Evolutionary conservation across 495 filamentous ascomycete genomes (phyloP), one percentile per base, ranked within the genome.

Genomic region (Xylaria acuta): DNA sequence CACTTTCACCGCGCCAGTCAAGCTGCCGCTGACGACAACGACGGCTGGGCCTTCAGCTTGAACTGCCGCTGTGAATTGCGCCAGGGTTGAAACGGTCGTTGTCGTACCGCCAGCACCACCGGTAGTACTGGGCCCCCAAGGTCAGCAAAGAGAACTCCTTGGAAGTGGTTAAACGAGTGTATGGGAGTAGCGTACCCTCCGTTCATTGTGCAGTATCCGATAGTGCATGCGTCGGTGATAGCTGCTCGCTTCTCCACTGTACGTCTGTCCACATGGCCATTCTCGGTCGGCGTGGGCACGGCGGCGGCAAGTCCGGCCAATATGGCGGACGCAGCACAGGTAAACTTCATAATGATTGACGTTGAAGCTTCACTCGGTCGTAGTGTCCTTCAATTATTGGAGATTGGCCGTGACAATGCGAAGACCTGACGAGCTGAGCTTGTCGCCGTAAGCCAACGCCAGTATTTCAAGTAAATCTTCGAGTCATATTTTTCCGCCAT

Each of bases 21-120:
- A 82, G 1, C 83, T 74, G 4, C 85, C 85, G 36, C 73, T 77
- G 43, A 88, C 79, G 64, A 86, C 69, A 64, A 89, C 81, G 27
- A 88, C 83, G 68, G 84, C 84, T 27, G 79, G 76, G 4, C 78
- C 79, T 16, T 84, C 79, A 20, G 82, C 82, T 1, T 75, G 68
- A 36, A 84, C 86, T 34, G 85, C 87, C 0, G 78, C 60, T 6
- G 81, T 77, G 67, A 88, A 81, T 12, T 79, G 79, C 30, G 83
- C 84, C 49, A 87, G 83, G 1, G 86, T 84, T 3, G 85, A 85
- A 51, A 90, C 88, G 18, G 84, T 87, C 6, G 84, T 85, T 11
- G 84, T 87, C 8, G 83, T 83, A 64, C 87, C 88, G 25, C 83
- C 85, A 36, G 79, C 77, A 71, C 88, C 88, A 64, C 88, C 88